A percentile compares a stretch with the other conserved stretches of the same genome.
phyloP scores from a whole-genome alignment of 1,284 basidiomycete species.

The Vanrija sp. region DNA sequence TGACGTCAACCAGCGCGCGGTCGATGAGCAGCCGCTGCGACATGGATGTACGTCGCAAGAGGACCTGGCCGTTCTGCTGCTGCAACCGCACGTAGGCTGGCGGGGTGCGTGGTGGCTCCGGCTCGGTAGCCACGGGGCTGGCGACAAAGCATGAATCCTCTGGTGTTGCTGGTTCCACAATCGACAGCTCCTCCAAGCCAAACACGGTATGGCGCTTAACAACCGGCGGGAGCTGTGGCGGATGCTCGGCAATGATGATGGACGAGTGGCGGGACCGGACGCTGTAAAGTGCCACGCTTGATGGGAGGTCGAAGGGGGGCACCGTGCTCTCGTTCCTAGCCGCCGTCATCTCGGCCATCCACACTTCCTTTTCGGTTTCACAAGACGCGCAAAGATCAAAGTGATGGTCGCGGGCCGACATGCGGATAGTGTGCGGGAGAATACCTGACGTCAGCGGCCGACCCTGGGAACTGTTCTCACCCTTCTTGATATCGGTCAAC shows the following conservation, averaged over 20 bases:
- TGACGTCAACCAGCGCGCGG: conserved; percentile 46
- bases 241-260: background rate
- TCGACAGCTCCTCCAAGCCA: background rate
- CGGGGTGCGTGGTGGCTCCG: background rate
- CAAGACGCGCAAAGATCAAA: conserved; percentile 82
- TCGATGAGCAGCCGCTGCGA: conserved; percentile 58
- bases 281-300: conserved; percentile 28
- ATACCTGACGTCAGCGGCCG: conserved; percentile 55
- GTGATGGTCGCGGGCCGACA: conserved; percentile 62
- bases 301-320: conserved; percentile 46
- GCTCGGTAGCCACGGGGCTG: too few species aligned
- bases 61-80: conserved; percentile 48
- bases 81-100: conserved; percentile 21
- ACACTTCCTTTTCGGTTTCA: conserved; percentile 70
- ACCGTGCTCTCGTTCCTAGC: conserved; percentile 40
- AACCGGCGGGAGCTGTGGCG: background rate
- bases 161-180: too few species aligned
- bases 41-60: conserved; percentile 65
- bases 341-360: conserved; percentile 64
- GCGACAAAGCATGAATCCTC: too few species aligned
- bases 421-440: conserved; percentile 72
- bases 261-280: conserved; percentile 7
- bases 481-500: conserved; percentile 64
- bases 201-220: conserved; percentile 10
- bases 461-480: conserved; percentile 48